A percentile compares a stretch with the other conserved stretches of the same genome.
These are phyloP conservation scores for Micractinium sp. DNA, from an alignment of 139 green algal species.

Conservation along the genomic window DNA sequence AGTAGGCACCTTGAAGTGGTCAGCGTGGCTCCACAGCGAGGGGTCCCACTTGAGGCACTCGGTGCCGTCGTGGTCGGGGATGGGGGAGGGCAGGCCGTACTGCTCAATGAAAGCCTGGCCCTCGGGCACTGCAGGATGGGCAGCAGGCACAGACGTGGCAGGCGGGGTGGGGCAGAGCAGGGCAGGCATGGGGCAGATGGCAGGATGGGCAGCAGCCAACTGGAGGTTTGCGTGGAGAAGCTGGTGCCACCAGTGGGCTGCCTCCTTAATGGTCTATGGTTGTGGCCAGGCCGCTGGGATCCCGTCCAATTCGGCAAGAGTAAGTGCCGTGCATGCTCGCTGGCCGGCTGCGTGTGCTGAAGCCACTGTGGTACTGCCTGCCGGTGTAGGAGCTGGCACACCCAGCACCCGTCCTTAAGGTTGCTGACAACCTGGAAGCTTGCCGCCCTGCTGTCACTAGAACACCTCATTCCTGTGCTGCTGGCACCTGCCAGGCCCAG, in stretches of 20 bases:
- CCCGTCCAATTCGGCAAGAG: background rate
- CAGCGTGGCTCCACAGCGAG: slow-evolving; percentile 79
- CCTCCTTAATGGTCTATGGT: too few species aligned
- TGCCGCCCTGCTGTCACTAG: too few species aligned
- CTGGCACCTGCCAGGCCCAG: background rate
- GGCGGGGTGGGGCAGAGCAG: background rate
- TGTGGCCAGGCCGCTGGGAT: too few species aligned
- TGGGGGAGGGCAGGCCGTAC: slow-evolving; percentile 42
- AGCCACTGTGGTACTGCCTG: too few species aligned
- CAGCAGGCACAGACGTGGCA: background rate
- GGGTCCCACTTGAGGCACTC: slow-evolving; percentile 89
- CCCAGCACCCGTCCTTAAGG: background rate
- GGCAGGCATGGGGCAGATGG: background rate
- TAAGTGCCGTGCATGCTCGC: too few species aligned
- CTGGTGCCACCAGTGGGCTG: background rate
- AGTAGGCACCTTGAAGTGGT: slow-evolving; percentile 84
- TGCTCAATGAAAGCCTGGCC: slow-evolving; percentile 45
- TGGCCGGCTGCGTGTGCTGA: too few species aligned
- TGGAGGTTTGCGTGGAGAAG: background rate
- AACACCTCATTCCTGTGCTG: too few species aligned
- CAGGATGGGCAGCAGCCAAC: background rate
- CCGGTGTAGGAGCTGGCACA: background rate
- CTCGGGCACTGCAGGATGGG: slow-evolving; percentile 22
- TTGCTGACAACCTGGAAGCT: background rate
- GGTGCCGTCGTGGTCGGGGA: slow-evolving; percentile 87